These are phyloP conservation scores for Calonectria leucothoes DNA, from an alignment of 2,329 filamentous ascomycete species.

Conservation along the genomic window DNA sequence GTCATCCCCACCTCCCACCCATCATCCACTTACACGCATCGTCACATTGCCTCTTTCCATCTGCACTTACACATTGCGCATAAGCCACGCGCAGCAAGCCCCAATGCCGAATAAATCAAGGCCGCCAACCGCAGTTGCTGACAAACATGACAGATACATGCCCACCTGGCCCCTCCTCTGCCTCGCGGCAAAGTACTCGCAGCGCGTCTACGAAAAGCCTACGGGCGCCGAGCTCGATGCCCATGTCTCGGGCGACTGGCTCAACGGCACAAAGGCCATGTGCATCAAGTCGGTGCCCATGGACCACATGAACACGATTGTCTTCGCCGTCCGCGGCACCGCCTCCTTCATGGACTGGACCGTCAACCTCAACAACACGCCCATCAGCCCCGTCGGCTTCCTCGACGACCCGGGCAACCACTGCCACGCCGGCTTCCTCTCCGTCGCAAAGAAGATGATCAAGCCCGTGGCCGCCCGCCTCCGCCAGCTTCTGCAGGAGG, in stretches of 20 bases:
- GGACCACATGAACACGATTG: conserved; percentile 81
- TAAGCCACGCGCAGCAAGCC: neutral
- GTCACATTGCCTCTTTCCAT: neutral
- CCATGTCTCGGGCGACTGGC: conserved; percentile 78
- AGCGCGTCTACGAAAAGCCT: conserved; percentile 77
- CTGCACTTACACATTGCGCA: neutral
- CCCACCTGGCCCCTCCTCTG: conserved; percentile 82
- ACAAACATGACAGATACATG: conserved; percentile 65
- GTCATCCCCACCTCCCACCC: conserved; percentile 38
- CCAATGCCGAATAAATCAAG: neutral
- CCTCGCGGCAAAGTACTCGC: conserved; percentile 82
- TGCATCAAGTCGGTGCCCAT: conserved; percentile 84
- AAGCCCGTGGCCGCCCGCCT: conserved; percentile 77
- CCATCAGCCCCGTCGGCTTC: conserved; percentile 74
- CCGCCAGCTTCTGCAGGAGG: conserved; percentile 76
- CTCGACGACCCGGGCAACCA: conserved; percentile 82
- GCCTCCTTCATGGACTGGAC: conserved; percentile 88
- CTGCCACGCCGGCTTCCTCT: conserved; percentile 85
- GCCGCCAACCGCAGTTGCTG: neutral
- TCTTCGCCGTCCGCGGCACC: conserved; percentile 86
- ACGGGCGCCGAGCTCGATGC: conserved; percentile 72
- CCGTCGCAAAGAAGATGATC: conserved; percentile 81
- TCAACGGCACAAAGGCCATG: conserved; percentile 84
- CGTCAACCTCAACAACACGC: conserved; percentile 80
- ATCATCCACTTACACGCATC: neutral